Base-by-base conservation (phyloP, 257 asterid genomes). In the Coffea canephora region DNA sequence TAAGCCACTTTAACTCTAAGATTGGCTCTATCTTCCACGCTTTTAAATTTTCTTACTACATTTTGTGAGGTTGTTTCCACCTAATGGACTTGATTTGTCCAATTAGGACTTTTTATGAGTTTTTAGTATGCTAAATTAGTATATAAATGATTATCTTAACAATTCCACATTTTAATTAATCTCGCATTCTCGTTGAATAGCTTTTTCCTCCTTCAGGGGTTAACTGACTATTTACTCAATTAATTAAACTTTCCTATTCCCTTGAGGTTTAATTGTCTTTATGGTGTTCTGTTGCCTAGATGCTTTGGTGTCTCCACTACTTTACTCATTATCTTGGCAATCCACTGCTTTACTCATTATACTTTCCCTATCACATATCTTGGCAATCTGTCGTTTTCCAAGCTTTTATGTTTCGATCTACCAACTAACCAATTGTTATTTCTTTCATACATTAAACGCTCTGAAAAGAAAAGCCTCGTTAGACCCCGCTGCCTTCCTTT, bases 381-480 rank as follows among this genome's bases (percentile, higher is more conserved):
- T 46, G 27, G 57, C 43, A 73, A 15, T 74, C 57, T 67, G 46
- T 73, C 41, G 65, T 66, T 78, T 52, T 57, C 34, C 41, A 54
- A 25, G 79, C 45, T 74, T 36, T 76, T 75, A 57, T 77, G 54
- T 75, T 79, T 75, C 50, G 21, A 45, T 77, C 54, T 75, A 76
- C 79, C 77, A 80, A 71, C 74, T 76, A 72, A 69, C 78, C 65
- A 25, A 18, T 54, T 18, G 21, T 71, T 76, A 62, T 34, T 39
- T 70, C 74, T 77, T 70, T 18, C 79, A 55, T 69, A 71, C 77
- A 54, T 50, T 66, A 21, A 70, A 45, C 55, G 21, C 48, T 43
- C 68, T 46, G 72, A 48, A 61, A 79, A 62, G 59, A 71, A 65
- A 69, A 59, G n/a, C 48, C 70, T 25, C 50, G 52, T 59, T 46